Evolutionary conservation across 352 stramenopile species (phyloP), one percentile per base, ranked within the genome.

Genomic region (Lagenidium sp.): DNA sequence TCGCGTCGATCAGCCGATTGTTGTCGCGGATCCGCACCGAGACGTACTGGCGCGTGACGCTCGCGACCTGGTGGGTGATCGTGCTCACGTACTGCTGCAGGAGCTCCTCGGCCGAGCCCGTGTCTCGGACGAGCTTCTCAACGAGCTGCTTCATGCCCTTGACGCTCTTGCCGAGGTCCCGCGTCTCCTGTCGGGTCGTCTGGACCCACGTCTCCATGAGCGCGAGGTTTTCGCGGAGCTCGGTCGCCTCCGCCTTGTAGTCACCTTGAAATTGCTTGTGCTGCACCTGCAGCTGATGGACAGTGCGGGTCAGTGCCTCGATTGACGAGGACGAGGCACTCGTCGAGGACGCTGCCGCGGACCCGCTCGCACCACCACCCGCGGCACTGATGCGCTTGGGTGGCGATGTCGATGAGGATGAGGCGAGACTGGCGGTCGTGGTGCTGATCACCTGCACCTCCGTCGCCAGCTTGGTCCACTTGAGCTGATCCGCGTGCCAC

Each of bases 41-140:
- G 7, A 91, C 76, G 48, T 88, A 88, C 45, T 88, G 70, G 23
- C 78, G 65, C 19, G 78, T 91, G 37, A 88, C 72, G 47, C 73
- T 85, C 45, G 78, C 78, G 20, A 91, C 78, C 39, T 91, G 78
- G 45, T 91, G 75, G 32, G 78, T 88, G 42, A 91, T 88, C 18
- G 76, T 86, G 41, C 76, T 84, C 50, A 91, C 76, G 43, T 88
- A 88, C 52, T 85, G 75, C 56, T 87, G 78, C 23, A 91, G 58
- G 35, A 91, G 46, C 32, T 80, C 59, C 47, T 88, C 73, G 0
- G 70, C 74, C 6, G 64, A 76, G 8, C 73, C 74, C 19, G 72
- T 84, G 36, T 85, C 73, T 2, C 77, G 77, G 55, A 90, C 68
- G 2, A 86, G 60, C 44, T 85, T 86, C 56, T 86, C 77, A 1